Percentiles rank a stretch among this genome's conserved stretches.
phyloP scores from a whole-genome alignment of 108 stramenopile genomes.

The Pseudonitzschia multistriata region DNA sequence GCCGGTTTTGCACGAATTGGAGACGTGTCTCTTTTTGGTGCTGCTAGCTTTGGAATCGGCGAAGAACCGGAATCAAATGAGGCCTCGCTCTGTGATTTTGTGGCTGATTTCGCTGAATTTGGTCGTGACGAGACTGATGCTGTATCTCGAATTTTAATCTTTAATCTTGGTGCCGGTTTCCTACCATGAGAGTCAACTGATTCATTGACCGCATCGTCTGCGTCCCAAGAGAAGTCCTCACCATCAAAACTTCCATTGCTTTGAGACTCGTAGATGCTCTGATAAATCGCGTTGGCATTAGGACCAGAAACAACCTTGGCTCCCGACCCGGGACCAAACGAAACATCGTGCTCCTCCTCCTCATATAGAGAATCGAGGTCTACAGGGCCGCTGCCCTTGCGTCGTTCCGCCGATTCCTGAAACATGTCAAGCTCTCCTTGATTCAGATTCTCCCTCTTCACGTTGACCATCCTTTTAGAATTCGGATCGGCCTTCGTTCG shows the following conservation, averaged over 20 bases:
- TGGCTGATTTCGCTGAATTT: neutral
- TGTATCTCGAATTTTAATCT: constrained; percentile 15
- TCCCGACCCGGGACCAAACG: neutral
- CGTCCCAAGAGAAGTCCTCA: constrained; percentile 38
- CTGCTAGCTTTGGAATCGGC: constrained; percentile 34
- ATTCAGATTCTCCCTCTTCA: constrained; percentile 41
- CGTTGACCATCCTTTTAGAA: constrained; percentile 27
- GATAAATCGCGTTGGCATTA: constrained; percentile 1
- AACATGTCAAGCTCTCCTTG: constrained; percentile 43
- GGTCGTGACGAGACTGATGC: constrained; percentile 1
- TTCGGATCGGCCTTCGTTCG: constrained; percentile 7
- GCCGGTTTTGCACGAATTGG: constrained; percentile 23
- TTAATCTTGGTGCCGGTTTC: constrained; percentile 11
- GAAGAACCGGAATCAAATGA: constrained; percentile 25
- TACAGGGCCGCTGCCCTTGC: constrained; percentile 36
- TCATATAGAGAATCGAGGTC: constrained; percentile 46
- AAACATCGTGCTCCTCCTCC: constrained; percentile 2
- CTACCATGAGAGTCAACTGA: neutral
- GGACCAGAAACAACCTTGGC: constrained; percentile 9
- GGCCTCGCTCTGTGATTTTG: constrained; percentile 7
- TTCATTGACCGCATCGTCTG: constrained; percentile 15
- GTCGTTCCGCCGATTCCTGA: neutral
- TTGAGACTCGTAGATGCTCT: constrained; percentile 5
- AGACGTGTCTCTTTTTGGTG: constrained; percentile 45
- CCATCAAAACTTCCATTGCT: constrained; percentile 28